A percentile compares a stretch with the other conserved stretches of the same genome.
Evolutionary conservation across 371 early-diverging fungal genomes (phyloP).

Genomic region (Choanephora cucurbitarum): DNA sequence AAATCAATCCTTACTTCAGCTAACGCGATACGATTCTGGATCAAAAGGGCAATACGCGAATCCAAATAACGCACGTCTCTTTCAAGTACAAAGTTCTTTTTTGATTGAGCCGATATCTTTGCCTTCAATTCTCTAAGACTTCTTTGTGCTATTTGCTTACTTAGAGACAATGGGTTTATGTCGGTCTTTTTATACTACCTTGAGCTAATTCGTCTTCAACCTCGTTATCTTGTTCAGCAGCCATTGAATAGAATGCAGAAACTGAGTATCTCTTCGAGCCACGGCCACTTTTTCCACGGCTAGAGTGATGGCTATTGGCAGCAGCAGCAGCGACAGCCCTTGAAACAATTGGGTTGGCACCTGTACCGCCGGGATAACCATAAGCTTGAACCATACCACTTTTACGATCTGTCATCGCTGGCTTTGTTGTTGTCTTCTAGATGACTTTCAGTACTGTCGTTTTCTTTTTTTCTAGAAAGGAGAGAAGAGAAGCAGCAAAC

Average conservation of each 20-base stretch:
- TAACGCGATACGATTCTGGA: conserved; percentile 92
- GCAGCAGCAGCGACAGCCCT: conserved; percentile 52
- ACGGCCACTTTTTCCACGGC: conserved; percentile 29
- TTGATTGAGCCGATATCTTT: conserved; percentile 90
- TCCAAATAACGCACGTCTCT: conserved; percentile 95
- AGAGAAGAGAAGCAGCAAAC: too few species aligned
- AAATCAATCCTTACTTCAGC: conserved; percentile 60
- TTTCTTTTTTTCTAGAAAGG: too few species aligned
- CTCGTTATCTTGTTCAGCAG: conserved; percentile 91
- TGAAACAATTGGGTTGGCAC: conserved; percentile 38
- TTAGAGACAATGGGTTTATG: conserved; percentile 1
- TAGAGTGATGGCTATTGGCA: conserved; percentile 48
- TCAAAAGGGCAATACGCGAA: conserved; percentile 88
- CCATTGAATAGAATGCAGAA: conserved; percentile 90
- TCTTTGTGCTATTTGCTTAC: conserved; percentile 72
- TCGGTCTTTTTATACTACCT: conserved; percentile 28
- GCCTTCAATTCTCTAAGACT: conserved; percentile 83
- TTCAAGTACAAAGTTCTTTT: conserved; percentile 93
- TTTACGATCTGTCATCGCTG: conserved; percentile 39
- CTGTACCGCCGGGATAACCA: conserved; percentile 25
- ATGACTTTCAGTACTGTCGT: too few species aligned
- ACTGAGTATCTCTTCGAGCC: conserved; percentile 79
- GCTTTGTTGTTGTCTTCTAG: too few species aligned
- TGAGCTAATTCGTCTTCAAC: conserved; percentile 90
- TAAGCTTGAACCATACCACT: conserved; percentile 46